Evolutionary conservation across 371 early-diverging fungal species (phyloP), one percentile per base, ranked within the genome.

Genomic region (Mortierella sp.): DNA sequence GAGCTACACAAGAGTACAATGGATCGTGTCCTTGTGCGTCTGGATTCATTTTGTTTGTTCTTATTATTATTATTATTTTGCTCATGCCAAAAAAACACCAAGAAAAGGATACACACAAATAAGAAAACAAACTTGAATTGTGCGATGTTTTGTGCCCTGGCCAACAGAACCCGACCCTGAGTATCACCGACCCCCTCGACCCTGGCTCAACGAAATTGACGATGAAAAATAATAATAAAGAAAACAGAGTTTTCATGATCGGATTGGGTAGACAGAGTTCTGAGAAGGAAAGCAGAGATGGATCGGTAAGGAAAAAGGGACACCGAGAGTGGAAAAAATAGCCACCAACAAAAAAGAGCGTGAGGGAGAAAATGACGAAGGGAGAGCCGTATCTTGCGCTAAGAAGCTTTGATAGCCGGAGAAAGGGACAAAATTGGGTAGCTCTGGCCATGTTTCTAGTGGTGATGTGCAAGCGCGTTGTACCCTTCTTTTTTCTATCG

Each of bases 371-470:
- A 34, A 29, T 31, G 34, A 34, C 34, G 34, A 58, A 24, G 24
- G n/a, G n/a, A n/a, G n/a, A n/a, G n/a, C n/a, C n/a, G n/a, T n/a
- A n/a, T n/a, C n/a, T n/a, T n/a, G n/a, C n/a, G n/a, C n/a, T n/a
- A n/a, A n/a, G 6, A 34, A 58, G 34, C 58, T 22, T 58, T 58
- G 58, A 58, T 58, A 34, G 34, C 34, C 16, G 29, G 34, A 58
- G 22, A 22, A 22, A 31, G 58, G 29, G 19, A 31, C 29, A 53
- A 14, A 53, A n/a, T n/a, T n/a, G n/a, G 31, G 26, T 53, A 34
- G 58, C 58, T 58, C 58, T 58, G 31, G 19, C 58, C 58, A 58
- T 58, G 58, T 58, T 34, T 31, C 58, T 58, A 31, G 58, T 58
- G 58, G n/a, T n/a, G n/a, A n/a, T n/a, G n/a, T n/a, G n/a, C n/a